Conservation (phyloP, 2,329 filamentous ascomycete genomes). For the Apiospora pterosperma region DNA sequence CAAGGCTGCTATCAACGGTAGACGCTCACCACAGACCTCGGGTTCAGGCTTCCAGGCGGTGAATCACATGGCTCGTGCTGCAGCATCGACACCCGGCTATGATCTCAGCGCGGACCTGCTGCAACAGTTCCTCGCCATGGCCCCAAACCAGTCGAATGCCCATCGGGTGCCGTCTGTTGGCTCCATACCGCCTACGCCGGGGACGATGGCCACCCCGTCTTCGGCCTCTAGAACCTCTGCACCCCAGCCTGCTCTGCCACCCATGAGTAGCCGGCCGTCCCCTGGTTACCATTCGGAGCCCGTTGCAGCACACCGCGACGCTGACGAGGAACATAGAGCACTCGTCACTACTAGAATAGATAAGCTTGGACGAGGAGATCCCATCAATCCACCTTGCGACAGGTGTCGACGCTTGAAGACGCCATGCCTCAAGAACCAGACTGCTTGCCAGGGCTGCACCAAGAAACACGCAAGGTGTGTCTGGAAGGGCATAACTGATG, state of each 20-base stretch:
- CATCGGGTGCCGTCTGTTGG: slow-evolving; percentile 24
- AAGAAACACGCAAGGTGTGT: slow-evolving; percentile 88
- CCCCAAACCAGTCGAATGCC: slow-evolving; percentile 1
- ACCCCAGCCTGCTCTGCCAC: slow-evolving; percentile 20
- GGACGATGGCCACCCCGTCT: slow-evolving; percentile 15
- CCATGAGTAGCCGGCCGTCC: slow-evolving; percentile 23
- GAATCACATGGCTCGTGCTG: slow-evolving; percentile 23
- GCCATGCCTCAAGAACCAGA: slow-evolving; percentile 81
- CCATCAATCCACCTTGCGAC: slow-evolving; percentile 80
- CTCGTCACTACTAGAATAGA: slow-evolving; percentile 76
- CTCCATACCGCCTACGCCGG: slow-evolving; percentile 11
- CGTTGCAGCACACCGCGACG: slow-evolving; percentile 18
- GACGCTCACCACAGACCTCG: slow-evolving; percentile 43
- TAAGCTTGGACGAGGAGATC: slow-evolving; percentile 67
- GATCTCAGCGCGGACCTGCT: slow-evolving; percentile 54
- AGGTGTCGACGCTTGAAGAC: slow-evolving; percentile 76
- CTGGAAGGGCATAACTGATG: slow-evolving; percentile 77
- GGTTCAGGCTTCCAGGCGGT: slow-evolving; percentile 33
- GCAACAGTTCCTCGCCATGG: slow-evolving; percentile 43
- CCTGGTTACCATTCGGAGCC: slow-evolving; percentile 24
- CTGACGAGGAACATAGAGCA: slow-evolving; percentile 35
- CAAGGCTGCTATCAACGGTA: slow-evolving; percentile 66
- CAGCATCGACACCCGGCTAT: slow-evolving; percentile 31
- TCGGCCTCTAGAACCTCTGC: slow-evolving; percentile 25
- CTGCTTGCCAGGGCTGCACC: slow-evolving; percentile 82